Base-by-base conservation (phyloP, 345 rosid species). In the Arabis hirsuta region DNA sequence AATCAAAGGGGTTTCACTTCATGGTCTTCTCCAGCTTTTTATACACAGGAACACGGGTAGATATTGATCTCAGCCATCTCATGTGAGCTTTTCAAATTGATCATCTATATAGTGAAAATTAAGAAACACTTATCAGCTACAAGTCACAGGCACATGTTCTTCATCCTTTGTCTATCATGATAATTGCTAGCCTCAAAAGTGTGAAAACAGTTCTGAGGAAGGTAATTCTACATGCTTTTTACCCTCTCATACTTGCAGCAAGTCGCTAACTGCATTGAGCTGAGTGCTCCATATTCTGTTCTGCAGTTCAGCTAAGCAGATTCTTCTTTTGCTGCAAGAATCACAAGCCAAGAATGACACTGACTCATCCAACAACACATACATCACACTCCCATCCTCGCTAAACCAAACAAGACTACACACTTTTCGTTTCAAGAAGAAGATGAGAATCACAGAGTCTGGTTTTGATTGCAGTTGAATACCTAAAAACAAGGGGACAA, bases 291-390 rank as follows among this genome's bases (percentile, higher is more conserved):
- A 12, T 47, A 47, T 48, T 48, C 16, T 64, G 32, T 64, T 48
- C 44, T 34, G 20, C 32, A 29, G 42, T 47, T 32, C 27, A 32
- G 68, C 56, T 12, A 47, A 12, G 45, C 45, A 65, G 58, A 51
- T 22, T 51, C 47, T 39, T 65, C 47, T 24, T 9, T 2, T 63
- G 55, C 70, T 51, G 68, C 56, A 64, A 48, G 56, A 32, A 63
- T 48, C 46, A 64, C 45, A 36, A 22, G 58, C 69, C 69, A 65
- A 65, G 20, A 65, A 36, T 38, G 59, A 65, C 38, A 36, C 36
- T 65, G 20, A 50, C 19, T 50, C 41, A 47, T 63, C 56, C 45
- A 64, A 65, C 59, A 65, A 11, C 26, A 62, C 32, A n/a, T n/a
- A n/a, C n/a, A n/a, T n/a, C n/a, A n/a, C n/a, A n/a, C n/a, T n/a